Conservation (phyloP, 176 grass and related monocot species). For the Poa annua region DNA sequence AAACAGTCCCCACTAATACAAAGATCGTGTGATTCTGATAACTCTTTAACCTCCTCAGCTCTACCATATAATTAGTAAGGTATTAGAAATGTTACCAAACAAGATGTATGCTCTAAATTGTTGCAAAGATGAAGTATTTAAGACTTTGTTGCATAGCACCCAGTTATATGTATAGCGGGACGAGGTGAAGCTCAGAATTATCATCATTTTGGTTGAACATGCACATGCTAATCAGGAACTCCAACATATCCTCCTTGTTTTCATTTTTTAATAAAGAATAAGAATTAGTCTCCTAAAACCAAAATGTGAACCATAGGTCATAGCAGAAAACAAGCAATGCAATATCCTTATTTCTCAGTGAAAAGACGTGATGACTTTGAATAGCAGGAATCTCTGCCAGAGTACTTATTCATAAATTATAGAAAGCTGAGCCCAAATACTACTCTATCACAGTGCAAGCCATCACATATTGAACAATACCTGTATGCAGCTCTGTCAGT, state of each 20-base stretch:
- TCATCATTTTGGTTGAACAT: background rate
- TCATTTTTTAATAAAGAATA: background rate
- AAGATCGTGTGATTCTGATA: conserved; percentile 91
- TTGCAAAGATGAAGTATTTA: background rate
- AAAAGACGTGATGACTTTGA: conserved; percentile 12
- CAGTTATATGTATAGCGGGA: conserved; percentile 1
- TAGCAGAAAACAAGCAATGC: conserved; percentile 40
- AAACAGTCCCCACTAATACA: conserved; percentile 97
- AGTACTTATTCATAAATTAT: conserved; percentile 8
- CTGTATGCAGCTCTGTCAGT: conserved; percentile 79
- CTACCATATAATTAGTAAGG: conserved; percentile 51
- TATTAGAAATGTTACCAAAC: conserved; percentile 36
- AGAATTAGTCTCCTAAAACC: background rate
- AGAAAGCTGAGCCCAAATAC: background rate
- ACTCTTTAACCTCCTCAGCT: conserved; percentile 59
- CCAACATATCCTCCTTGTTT: background rate
- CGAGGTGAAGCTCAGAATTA: background rate
- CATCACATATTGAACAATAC: conserved; percentile 43
- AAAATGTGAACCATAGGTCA: background rate
- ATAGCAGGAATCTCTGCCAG: conserved; percentile 14
- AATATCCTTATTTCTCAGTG: background rate
- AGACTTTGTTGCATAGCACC: background rate
- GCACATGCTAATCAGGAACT: conserved; percentile 7
- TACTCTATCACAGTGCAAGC: background rate
- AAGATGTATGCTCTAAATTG: background rate